phyloP scores from a whole-genome alignment of 768 basidiomycete species.

The Rhizopogon salebrosus region DNA sequence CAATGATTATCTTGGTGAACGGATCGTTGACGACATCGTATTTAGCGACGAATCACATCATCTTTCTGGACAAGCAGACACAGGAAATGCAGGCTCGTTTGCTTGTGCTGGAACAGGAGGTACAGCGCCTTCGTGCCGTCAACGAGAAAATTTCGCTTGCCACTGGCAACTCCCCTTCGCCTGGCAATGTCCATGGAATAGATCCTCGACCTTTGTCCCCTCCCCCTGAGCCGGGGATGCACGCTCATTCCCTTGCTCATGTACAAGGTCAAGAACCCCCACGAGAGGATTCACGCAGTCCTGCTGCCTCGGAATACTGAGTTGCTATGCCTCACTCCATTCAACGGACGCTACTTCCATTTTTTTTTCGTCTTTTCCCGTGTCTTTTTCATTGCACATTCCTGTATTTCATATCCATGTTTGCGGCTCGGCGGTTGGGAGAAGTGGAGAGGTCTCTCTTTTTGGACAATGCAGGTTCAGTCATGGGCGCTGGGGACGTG shows the following conservation, averaged over 20 bases:
- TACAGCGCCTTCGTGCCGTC: conserved; percentile 61
- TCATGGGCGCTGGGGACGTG: conserved; percentile 27
- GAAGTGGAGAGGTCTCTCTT: conserved; percentile 10
- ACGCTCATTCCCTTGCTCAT: conserved; percentile 46
- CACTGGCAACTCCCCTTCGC: conserved; percentile 50
- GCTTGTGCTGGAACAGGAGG: conserved; percentile 60
- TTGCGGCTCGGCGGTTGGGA: conserved; percentile 21
- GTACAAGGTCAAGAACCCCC: conserved; percentile 58
- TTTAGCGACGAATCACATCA: conserved; percentile 76
- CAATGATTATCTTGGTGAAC: conserved; percentile 5
- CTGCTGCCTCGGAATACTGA: conserved; percentile 28
- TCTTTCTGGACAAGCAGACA: conserved; percentile 66
- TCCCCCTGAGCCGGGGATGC: conserved; percentile 49
- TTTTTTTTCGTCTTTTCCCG: conserved; percentile 29
- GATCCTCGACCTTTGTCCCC: conserved; percentile 57
- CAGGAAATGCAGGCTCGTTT: conserved; percentile 68
- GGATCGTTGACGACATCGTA: conserved; percentile 1
- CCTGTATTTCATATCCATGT: conserved; percentile 29
- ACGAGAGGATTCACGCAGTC: conserved; percentile 54
- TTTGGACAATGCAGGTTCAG: conserved; percentile 21
- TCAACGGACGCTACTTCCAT: conserved; percentile 23
- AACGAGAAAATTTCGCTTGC: conserved; percentile 83
- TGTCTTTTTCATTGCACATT: conserved; percentile 28
- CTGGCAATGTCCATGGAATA: conserved; percentile 35
- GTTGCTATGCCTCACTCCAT: conserved; percentile 12